Base-by-base conservation (phyloP, 371 early-diverging fungal species). In the Nosema muscidifuracis region DNA sequence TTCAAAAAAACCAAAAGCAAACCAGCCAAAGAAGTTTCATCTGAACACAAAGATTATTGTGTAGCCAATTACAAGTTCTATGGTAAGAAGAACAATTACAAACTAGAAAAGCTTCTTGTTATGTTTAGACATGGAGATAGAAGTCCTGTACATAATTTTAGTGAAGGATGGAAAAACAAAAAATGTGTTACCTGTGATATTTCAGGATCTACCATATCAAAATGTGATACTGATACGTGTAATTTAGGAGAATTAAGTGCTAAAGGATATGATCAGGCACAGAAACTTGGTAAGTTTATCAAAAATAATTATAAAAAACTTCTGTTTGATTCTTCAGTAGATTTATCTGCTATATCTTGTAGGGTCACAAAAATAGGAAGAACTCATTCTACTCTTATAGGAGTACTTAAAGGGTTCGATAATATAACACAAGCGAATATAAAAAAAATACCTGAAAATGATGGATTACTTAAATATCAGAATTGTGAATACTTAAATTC, bases 41-140 rank as follows among this genome's bases (percentile, higher is more conserved):
- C 6, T 2, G 40, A 60, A 61, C 61, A 28, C 24, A 58, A 24
- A 22, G 47, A 47, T 28, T 60, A 69, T 36, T 69, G 70, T 40
- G 18, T 61, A 20, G 24, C 70, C 13, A 40, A 33, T 22, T 69
- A 69, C 22, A 60, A 58, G 28, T 69, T 69, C 22, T 31, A 50
- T 43, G 28, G 24, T 24, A 69, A 61, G 20, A 33, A n/a, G 28
- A 38, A 43, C 0, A 58, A 69, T 51, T 61, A 61, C 34, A 55
- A 69, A 18, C 51, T 69, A 30, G 62, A 69, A 44, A 69, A 61
- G 43, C 31, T 77, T 6, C 57, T 73, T 33, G 79, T 77, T 12
- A 50, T 81, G n/a, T 72, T 71, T 58, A 67, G 81, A 44, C 81
- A 81, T 67, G 81, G 81, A 12, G 81, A 78, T 22, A 68, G 79